Conservation (phyloP, 371 early-diverging fungal species). For the Apophysomyces elegans region DNA sequence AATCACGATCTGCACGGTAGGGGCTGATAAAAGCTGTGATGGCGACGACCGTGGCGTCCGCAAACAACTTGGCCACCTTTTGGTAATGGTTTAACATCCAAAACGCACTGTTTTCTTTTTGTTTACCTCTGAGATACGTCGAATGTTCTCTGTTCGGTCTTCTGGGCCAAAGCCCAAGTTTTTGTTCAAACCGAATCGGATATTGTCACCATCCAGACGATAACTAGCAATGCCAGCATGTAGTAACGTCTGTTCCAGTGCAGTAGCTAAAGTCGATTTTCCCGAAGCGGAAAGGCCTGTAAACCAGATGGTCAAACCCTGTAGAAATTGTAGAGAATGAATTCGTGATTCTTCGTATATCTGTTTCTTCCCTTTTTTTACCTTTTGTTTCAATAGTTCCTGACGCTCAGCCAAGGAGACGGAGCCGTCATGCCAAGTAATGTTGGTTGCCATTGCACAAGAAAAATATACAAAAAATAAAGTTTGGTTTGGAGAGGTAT, state of each 20-base stretch:
- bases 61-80: slow-evolving; percentile 86
- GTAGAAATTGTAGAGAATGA: not conserved
- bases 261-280: slow-evolving; percentile 90
- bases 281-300: slow-evolving; percentile 95
- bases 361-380: slow-evolving; percentile 4
- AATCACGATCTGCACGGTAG: slow-evolving; percentile 81
- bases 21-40: slow-evolving; percentile 94
- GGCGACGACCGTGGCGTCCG: slow-evolving; percentile 81
- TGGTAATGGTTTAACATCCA: too few relatives aligned
- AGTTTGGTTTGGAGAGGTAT: not conserved
- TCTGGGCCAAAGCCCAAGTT: slow-evolving; percentile 90
- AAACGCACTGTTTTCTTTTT: not conserved
- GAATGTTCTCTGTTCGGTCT: slow-evolving; percentile 93
- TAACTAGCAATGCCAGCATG: slow-evolving; percentile 76
- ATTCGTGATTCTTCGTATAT: too few relatives aligned
- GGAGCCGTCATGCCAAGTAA: slow-evolving; percentile 88
- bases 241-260: slow-evolving; percentile 86
- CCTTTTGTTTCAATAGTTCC: slow-evolving; percentile 74
- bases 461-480: slow-evolving; percentile 1
- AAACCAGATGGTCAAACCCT: slow-evolving; percentile 92
- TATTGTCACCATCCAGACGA: slow-evolving; percentile 95
- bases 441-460: slow-evolving; percentile 73
- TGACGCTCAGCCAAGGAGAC: slow-evolving; percentile 80
- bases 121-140: slow-evolving; percentile 85
- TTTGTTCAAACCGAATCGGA: slow-evolving; percentile 94